These are phyloP conservation scores for Penicillium sp. DNA, from an alignment of 2,329 filamentous ascomycete species.

Conservation along the genomic window DNA sequence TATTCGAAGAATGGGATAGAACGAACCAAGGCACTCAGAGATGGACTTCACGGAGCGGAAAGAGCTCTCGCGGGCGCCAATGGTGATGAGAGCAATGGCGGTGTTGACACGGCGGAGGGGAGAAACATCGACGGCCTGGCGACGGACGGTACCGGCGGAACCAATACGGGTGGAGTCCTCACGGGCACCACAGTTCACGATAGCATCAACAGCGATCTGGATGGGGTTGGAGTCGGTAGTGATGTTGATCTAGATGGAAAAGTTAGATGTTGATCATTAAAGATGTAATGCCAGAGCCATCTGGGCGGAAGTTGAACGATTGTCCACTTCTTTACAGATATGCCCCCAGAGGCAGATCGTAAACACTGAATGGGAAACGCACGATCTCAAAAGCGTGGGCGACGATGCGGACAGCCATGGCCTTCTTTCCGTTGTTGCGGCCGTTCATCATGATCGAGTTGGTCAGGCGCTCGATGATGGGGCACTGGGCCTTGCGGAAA, in stretches of 20 bases:
- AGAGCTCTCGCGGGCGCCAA: slow-evolving; percentile 95
- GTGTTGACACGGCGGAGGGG: slow-evolving; percentile 99
- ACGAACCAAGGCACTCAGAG: slow-evolving; percentile 66
- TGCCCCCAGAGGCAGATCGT: slow-evolving; percentile 27
- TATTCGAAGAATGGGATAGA: neutral
- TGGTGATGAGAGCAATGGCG: slow-evolving; percentile 98
- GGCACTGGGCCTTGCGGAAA: slow-evolving; percentile 99
- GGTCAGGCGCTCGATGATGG: slow-evolving; percentile 99
- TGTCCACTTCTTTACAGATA: neutral
- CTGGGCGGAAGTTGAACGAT: neutral
- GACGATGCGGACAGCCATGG: slow-evolving; percentile 99
- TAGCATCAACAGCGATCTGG: slow-evolving; percentile 98
- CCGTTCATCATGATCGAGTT: slow-evolving; percentile 99
- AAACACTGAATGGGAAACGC: slow-evolving; percentile 55
- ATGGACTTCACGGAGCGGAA: slow-evolving; percentile 99
- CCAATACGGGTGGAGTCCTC: slow-evolving; percentile 99
- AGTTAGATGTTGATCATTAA: neutral
- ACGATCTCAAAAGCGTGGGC: slow-evolving; percentile 99
- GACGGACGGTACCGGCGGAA: slow-evolving; percentile 98
- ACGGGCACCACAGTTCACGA: slow-evolving; percentile 99
- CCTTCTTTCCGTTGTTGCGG: slow-evolving; percentile 99
- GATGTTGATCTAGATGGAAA: slow-evolving; percentile 82
- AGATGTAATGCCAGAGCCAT: neutral
- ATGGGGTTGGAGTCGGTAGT: slow-evolving; percentile 99
- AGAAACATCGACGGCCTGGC: slow-evolving; percentile 99